phyloP scores from a whole-genome alignment of 768 basidiomycete genomes.

The Tremella fuciformis region DNA sequence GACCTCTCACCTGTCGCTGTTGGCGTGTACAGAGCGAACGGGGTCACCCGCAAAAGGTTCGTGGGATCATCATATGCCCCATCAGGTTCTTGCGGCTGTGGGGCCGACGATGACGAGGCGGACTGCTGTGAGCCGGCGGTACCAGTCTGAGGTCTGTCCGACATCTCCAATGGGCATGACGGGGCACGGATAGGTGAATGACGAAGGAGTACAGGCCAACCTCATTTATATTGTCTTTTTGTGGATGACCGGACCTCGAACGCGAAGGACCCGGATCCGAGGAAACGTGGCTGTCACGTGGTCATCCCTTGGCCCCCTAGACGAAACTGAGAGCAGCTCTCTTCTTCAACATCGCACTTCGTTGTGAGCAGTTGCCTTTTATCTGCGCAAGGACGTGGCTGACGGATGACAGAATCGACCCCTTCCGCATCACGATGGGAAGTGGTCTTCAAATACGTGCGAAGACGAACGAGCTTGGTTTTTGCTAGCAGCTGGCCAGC shows the following conservation, averaged over 20 bases:
- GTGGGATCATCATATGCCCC: conserved; percentile 27
- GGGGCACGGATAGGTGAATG: background rate
- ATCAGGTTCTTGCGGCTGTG: too few relatives aligned
- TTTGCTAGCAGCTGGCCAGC: conserved; percentile 47
- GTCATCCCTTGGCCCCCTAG: background rate
- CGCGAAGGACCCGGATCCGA: too few relatives aligned
- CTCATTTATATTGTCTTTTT: conserved; percentile 2
- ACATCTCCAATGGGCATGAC: too few relatives aligned
- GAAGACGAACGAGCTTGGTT: conserved; percentile 39
- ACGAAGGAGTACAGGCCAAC: conserved; percentile 8
- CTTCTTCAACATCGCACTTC: conserved; percentile 1
- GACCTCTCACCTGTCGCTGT: conserved; percentile 40
- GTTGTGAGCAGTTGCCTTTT: background rate
- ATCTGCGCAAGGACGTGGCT: background rate
- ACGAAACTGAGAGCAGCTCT: background rate
- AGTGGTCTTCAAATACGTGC: conserved; percentile 8
- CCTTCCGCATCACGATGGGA: background rate
- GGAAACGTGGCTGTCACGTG: background rate
- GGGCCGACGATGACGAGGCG: too few relatives aligned
- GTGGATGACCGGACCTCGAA: background rate
- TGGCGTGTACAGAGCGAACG: conserved; percentile 44
- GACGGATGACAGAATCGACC: conserved; percentile 1
- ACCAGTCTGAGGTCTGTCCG: too few relatives aligned
- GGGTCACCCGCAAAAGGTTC: conserved; percentile 37
- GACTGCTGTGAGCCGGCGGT: too few relatives aligned